phyloP scores from a whole-genome alignment of 1,284 basidiomycete species.

The Laetiporus sulphureus region DNA sequence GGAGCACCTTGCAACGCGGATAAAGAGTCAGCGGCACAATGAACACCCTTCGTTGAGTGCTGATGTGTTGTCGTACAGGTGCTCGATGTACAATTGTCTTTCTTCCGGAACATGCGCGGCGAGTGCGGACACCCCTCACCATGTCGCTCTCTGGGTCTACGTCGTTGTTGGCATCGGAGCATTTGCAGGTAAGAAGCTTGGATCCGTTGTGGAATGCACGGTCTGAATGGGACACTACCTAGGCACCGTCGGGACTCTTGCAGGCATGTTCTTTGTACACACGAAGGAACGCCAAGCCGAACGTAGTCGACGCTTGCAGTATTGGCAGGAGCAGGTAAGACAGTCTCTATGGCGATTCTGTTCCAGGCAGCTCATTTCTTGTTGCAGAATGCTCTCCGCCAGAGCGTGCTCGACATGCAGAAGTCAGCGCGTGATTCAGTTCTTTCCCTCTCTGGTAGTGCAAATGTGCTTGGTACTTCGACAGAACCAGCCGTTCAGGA shows the following conservation, averaged over 20 bases:
- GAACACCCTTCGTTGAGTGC: too few species aligned
- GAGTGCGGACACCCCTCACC: slow-evolving; percentile 53
- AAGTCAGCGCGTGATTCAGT: slow-evolving; percentile 62
- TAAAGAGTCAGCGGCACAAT: slow-evolving; percentile 57
- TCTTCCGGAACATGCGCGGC: slow-evolving; percentile 54
- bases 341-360: background rate
- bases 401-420: slow-evolving; percentile 72
- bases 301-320: slow-evolving; percentile 75
- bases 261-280: slow-evolving; percentile 65
- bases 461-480: too few species aligned
- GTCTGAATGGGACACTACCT: background rate
- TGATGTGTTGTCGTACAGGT: slow-evolving; percentile 52
- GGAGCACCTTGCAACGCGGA: slow-evolving; percentile 64
- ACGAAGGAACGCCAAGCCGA: slow-evolving; percentile 65
- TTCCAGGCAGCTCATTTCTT: background rate
- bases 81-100: slow-evolving; percentile 71
- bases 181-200: slow-evolving; percentile 50
- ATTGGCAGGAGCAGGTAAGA: slow-evolving; percentile 79
- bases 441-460: slow-evolving; percentile 31
- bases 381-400: slow-evolving; percentile 67
- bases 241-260: slow-evolving; percentile 70
- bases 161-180: slow-evolving; percentile 68
- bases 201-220: background rate
- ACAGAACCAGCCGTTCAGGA: too few species aligned
- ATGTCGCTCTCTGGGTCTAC: slow-evolving; percentile 67